These are phyloP conservation scores for Phytophthora chlamydospora DNA, from an alignment of 352 stramenopile species.

Conservation along the genomic window DNA sequence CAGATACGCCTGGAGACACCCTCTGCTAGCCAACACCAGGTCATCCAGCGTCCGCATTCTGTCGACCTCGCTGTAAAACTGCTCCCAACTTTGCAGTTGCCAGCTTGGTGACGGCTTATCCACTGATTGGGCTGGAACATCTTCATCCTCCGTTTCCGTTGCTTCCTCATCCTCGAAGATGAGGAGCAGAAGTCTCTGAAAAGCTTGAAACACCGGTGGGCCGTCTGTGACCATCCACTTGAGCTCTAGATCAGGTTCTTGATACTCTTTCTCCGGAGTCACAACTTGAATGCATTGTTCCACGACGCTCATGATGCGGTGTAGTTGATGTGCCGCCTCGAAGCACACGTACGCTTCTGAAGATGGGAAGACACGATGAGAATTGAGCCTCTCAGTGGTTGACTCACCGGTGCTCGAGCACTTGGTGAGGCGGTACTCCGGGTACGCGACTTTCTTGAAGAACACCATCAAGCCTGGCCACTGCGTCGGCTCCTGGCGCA, in stretches of 20 bases:
- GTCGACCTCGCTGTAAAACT: constrained; percentile 51
- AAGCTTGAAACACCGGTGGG: constrained; percentile 48
- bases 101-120: constrained; percentile 25
- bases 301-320: constrained; percentile 50
- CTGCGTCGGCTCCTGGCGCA: constrained; percentile 52
- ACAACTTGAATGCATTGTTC: constrained; percentile 50
- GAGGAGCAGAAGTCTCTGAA: constrained; percentile 47
- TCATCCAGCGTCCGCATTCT: constrained; percentile 64
- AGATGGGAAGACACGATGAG: constrained; percentile 48
- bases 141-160: constrained; percentile 19
- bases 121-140: background rate
- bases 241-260: constrained; percentile 52
- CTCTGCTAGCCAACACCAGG: constrained; percentile 55
- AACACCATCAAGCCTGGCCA: constrained; percentile 79
- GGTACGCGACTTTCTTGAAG: constrained; percentile 76
- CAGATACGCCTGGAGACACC: constrained; percentile 53
- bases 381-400: constrained; percentile 16
- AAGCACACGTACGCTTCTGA: constrained; percentile 69
- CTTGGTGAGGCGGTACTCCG: constrained; percentile 46
- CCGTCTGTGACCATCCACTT: constrained; percentile 54
- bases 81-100: constrained; percentile 59
- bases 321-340: constrained; percentile 66
- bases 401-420: constrained; percentile 15
- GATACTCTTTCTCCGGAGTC: constrained; percentile 36
- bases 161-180: constrained; percentile 32